phyloP scores from a whole-genome alignment of 257 asterid species.

The Sherardia arvensis region DNA sequence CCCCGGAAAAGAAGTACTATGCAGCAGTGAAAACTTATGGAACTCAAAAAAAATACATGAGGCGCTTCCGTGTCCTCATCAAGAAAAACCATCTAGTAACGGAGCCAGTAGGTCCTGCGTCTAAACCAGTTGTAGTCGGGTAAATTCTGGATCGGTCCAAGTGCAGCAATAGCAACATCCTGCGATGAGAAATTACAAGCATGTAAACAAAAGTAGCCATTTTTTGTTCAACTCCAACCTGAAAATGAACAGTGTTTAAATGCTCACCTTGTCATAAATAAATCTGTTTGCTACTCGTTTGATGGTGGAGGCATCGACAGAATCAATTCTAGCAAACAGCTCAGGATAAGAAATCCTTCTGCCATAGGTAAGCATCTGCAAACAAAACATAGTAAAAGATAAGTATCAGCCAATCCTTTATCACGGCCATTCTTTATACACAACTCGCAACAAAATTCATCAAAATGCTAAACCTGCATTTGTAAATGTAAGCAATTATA shows the following conservation, averaged over 20 bases:
- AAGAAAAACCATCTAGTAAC: constrained; percentile 48
- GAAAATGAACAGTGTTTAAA: neutral
- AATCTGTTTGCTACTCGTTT: constrained; percentile 91
- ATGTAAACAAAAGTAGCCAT: neutral
- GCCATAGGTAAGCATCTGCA: constrained; percentile 92
- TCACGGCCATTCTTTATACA: neutral
- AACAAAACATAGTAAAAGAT: neutral
- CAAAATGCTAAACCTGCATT: too few relatives aligned
- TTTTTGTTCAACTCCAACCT: neutral
- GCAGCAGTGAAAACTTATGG: constrained; percentile 1
- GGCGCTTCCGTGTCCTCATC: neutral
- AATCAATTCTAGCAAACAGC: constrained; percentile 87
- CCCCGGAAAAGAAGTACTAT: neutral
- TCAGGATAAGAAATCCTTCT: constrained; percentile 90
- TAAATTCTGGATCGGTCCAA: constrained; percentile 71
- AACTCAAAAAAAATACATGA: neutral
- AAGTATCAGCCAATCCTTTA: neutral
- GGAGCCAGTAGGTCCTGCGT: constrained; percentile 98
- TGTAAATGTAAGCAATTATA: neutral
- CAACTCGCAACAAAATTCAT: too few relatives aligned
- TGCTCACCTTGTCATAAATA: constrained; percentile 64
- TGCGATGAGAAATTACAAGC: constrained; percentile 19
- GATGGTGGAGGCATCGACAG: constrained; percentile 74
- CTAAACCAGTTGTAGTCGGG: constrained; percentile 99
- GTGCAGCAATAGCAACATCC: constrained; percentile 80